Evolutionary conservation across 108 stramenopile species (phyloP).

Genomic region (Nitzschia inconspicua): DNA sequence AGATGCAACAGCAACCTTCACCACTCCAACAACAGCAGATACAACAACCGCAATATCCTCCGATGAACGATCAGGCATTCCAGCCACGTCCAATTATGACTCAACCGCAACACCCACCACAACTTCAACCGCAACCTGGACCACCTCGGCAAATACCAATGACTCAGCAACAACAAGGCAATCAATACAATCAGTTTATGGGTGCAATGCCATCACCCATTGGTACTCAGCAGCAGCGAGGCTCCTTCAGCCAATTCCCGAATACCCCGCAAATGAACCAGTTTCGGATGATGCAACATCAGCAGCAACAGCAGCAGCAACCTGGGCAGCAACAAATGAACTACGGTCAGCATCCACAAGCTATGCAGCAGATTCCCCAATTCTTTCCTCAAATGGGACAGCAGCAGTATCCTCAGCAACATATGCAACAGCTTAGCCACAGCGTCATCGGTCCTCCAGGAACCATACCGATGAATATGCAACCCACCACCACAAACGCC

Average conservation of each 20-base stretch:
- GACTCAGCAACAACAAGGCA: constrained; percentile 16
- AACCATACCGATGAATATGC: constrained; percentile 17
- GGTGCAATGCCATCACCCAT: constrained; percentile 1
- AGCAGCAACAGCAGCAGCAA: constrained; percentile 29
- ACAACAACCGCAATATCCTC: constrained; percentile 3
- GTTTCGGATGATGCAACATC: constrained; percentile 35
- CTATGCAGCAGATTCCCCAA: constrained; percentile 25
- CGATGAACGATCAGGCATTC: constrained; percentile 1
- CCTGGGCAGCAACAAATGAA: constrained; percentile 8
- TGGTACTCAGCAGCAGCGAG: constrained; percentile 6
- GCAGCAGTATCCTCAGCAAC: constrained; percentile 10
- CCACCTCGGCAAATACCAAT: constrained; percentile 4
- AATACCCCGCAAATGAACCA: constrained; percentile 20
- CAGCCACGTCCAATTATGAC: constrained; percentile 10
- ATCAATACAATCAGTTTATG: constrained; percentile 23
- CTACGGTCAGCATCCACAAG: neutral
- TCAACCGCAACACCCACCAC: constrained; percentile 16
- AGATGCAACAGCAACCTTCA: neutral
- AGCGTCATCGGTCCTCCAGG: constrained; percentile 12
- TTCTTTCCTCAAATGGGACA: constrained; percentile 10
- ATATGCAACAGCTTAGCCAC: constrained; percentile 18
- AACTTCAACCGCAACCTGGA: neutral
- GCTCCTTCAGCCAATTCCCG: constrained; percentile 13
- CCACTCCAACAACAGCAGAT: constrained; percentile 11
- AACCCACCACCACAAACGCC: neutral